phyloP scores from a whole-genome alignment of 139 green algal genomes.

The Pseudopediastrum boryanum region DNA sequence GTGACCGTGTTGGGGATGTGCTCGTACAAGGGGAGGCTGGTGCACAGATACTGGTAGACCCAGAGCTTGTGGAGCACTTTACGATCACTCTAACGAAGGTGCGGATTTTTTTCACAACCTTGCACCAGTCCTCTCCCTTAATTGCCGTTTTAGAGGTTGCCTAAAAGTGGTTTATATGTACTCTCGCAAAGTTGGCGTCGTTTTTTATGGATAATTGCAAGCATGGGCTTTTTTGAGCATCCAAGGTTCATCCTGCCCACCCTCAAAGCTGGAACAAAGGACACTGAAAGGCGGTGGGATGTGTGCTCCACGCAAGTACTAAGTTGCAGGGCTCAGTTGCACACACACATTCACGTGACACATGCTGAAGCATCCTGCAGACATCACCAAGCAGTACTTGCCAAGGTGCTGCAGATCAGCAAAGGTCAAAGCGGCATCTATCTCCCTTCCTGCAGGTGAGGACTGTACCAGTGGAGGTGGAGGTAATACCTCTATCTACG shows the following conservation, averaged over 20 bases:
- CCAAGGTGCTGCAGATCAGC: too few species aligned
- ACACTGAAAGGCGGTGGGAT: too few species aligned
- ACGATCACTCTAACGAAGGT: conserved; percentile 65
- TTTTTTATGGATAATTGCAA: too few species aligned
- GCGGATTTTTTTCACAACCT: background rate
- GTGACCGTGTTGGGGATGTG: conserved; percentile 71
- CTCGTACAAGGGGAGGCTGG: conserved; percentile 78
- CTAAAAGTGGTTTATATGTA: background rate
- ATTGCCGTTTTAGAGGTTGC: background rate
- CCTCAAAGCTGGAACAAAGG: too few species aligned
- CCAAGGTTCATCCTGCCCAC: too few species aligned
- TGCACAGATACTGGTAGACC: conserved; percentile 73
- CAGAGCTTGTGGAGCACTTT: conserved; percentile 75
- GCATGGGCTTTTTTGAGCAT: too few species aligned
- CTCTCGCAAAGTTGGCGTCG: background rate
- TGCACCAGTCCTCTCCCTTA: background rate
- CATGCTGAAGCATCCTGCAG: too few species aligned
- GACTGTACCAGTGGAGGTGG: conserved; percentile 61
- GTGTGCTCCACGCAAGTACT: too few species aligned
- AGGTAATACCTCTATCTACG: conserved; percentile 45
- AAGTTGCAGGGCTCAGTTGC: too few species aligned
- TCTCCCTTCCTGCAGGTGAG: conserved; percentile 53
- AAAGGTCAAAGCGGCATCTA: too few species aligned
- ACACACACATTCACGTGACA: too few species aligned
- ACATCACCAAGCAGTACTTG: too few species aligned